These are phyloP conservation scores for Athelia sp. DNA, from an alignment of 1,284 basidiomycete genomes.

Conservation along the genomic window DNA sequence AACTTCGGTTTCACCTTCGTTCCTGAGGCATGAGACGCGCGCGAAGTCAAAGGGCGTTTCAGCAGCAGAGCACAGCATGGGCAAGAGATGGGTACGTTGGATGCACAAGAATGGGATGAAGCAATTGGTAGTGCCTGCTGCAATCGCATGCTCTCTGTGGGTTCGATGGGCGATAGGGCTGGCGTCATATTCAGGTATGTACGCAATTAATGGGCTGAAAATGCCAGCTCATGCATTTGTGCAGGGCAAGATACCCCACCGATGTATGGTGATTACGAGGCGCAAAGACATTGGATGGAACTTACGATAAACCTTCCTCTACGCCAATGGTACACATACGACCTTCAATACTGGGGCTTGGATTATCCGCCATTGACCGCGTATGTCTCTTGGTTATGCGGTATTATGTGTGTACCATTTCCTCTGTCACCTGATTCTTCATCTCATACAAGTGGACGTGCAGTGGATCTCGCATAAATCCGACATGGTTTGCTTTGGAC, in stretches of 20 bases:
- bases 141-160: conserved; percentile 46
- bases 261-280: conserved; percentile 90
- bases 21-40: conserved; percentile 6
- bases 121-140: conserved; percentile 49
- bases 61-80: conserved; percentile 24
- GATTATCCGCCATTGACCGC: conserved; percentile 93
- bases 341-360: conserved; percentile 87
- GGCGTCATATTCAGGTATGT: conserved; percentile 79
- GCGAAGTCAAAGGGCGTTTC: conserved; percentile 6
- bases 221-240: conserved; percentile 2
- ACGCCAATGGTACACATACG: conserved; percentile 81
- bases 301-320: conserved; percentile 74
- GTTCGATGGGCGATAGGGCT: conserved; percentile 69
- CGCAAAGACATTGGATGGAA: conserved; percentile 94
- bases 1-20: conserved; percentile 10
- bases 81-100: conserved; percentile 65
- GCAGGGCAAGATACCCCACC: conserved; percentile 69
- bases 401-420: conserved; percentile 45
- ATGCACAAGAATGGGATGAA: conserved; percentile 68
- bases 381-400: conserved; percentile 80
- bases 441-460: conserved; percentile 2
- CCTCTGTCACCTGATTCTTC: conserved; percentile 2
- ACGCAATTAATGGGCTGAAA: neutral
- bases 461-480: conserved; percentile 66
- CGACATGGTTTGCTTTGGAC: conserved; percentile 72